phyloP scores from a whole-genome alignment of 2,329 filamentous ascomycete genomes.

The Hypoxylon sp. region DNA sequence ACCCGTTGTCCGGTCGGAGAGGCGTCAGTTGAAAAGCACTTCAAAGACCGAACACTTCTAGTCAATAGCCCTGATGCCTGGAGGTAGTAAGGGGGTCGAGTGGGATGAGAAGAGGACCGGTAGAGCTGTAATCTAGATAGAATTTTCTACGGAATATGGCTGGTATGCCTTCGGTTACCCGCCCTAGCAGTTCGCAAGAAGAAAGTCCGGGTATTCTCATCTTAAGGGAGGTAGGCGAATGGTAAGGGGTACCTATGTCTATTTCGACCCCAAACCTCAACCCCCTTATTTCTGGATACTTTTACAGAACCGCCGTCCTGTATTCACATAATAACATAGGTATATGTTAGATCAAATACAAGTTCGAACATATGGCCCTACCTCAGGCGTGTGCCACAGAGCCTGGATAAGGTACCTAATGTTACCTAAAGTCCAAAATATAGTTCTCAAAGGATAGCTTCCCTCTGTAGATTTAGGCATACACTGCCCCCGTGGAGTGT shows the following conservation, averaged over 20 bases:
- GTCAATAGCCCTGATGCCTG: too few relatives aligned
- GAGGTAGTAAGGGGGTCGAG: neutral
- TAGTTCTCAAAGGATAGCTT: neutral
- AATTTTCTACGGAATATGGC: neutral
- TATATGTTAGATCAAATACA: neutral
- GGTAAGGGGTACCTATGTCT: too few relatives aligned
- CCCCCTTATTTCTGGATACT: too few relatives aligned
- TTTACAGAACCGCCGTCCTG: too few relatives aligned
- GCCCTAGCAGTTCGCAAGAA: neutral
- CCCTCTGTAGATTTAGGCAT: neutral
- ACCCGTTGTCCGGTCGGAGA: slow-evolving; percentile 20
- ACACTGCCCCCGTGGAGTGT: neutral
- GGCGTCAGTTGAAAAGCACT: neutral
- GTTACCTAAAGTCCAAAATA: neutral
- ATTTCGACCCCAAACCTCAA: neutral
- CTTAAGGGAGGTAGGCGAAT: neutral
- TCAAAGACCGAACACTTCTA: neutral
- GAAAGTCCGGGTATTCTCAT: neutral
- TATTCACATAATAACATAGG: too few relatives aligned
- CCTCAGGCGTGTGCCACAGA: neutral
- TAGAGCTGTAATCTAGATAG: neutral
- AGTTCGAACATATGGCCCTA: neutral
- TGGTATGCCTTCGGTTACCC: neutral
- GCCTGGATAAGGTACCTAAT: neutral
- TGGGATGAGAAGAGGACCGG: neutral